Evolutionary conservation across 176 grass and related monocot genomes (phyloP).

Genomic region (Guadua angustifolia): DNA sequence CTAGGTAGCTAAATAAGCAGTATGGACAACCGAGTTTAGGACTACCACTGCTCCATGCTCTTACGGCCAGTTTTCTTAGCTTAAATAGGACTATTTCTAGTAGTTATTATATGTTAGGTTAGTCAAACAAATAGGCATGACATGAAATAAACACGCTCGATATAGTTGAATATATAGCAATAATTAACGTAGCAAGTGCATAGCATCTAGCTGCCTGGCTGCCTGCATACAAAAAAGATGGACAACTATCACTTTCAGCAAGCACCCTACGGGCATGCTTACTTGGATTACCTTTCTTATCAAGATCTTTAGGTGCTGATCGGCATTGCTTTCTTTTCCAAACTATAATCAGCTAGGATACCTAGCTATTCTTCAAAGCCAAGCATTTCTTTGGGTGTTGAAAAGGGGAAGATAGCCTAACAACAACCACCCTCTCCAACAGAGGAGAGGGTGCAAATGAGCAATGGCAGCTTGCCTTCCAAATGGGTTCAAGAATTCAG

Average conservation of each 20-base stretch:
- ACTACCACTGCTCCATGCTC: background rate
- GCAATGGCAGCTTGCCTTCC: constrained; percentile 10
- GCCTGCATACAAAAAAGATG: constrained; percentile 23
- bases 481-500: background rate
- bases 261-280: constrained; percentile 18
- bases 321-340: constrained; percentile 14
- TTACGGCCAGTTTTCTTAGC: background rate
- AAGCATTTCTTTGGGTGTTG: constrained; percentile 43
- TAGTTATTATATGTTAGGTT: background rate
- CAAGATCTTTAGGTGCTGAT: constrained; percentile 33
- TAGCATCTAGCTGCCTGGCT: constrained; percentile 46
- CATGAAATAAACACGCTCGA: constrained; percentile 19
- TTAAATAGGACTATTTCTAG: background rate
- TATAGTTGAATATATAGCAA: constrained; percentile 15
- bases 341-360: constrained; percentile 41
- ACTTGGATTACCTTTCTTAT: constrained; percentile 14
- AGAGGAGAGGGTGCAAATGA: background rate
- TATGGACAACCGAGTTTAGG: background rate
- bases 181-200: background rate
- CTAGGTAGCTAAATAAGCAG: background rate
- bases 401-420: constrained; percentile 30
- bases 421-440: constrained; percentile 7
- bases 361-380: constrained; percentile 51
- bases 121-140: constrained; percentile 26
- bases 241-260: constrained; percentile 47